Percentiles rank a stretch among this genome's conserved stretches.
Conservation (phyloP, 257 asterid genomes). For the Primulina eburnea region DNA sequence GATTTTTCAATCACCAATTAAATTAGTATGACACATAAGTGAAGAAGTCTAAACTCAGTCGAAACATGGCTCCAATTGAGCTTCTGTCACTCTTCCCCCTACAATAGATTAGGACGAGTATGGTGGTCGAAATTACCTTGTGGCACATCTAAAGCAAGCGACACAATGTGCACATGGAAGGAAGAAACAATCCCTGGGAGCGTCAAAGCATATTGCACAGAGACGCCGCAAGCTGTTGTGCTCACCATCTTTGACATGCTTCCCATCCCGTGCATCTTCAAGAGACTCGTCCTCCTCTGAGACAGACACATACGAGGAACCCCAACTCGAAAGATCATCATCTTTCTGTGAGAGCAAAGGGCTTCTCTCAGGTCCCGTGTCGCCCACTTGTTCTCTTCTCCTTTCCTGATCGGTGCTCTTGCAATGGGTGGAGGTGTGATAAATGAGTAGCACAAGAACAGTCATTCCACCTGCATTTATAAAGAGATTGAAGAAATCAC, state of each 20-base stretch:
- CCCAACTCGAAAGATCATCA: slow-evolving; percentile 41
- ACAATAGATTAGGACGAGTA: too few species aligned
- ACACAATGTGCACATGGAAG: slow-evolving; percentile 88
- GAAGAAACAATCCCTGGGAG: slow-evolving; percentile 77
- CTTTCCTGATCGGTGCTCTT: slow-evolving; percentile 28
- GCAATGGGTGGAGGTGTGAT: slow-evolving; percentile 32
- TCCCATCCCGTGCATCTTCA: slow-evolving; percentile 39
- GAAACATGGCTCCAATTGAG: background rate
- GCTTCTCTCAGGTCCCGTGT: slow-evolving; percentile 38
- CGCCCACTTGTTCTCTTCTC: slow-evolving; percentile 32
- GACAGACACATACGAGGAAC: slow-evolving; percentile 53
- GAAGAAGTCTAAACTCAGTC: background rate
- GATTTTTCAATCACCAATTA: background rate
- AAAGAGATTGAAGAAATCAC: slow-evolving; percentile 17
- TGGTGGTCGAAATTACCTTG: slow-evolving; percentile 44
- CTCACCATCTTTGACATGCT: slow-evolving; percentile 43
- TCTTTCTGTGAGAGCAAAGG: slow-evolving; percentile 63
- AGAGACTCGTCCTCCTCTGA: slow-evolving; percentile 44
- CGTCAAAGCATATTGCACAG: slow-evolving; percentile 88
- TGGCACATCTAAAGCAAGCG: slow-evolving; percentile 76
- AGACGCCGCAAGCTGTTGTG: slow-evolving; percentile 32
- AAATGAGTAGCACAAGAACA: slow-evolving; percentile 38
- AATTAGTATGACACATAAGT: background rate
- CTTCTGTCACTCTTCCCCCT: background rate
- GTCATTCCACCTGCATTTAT: slow-evolving; percentile 51